Evolutionary conservation across 352 stramenopile species (phyloP).

Genomic region (Phytophthora cactorum): DNA sequence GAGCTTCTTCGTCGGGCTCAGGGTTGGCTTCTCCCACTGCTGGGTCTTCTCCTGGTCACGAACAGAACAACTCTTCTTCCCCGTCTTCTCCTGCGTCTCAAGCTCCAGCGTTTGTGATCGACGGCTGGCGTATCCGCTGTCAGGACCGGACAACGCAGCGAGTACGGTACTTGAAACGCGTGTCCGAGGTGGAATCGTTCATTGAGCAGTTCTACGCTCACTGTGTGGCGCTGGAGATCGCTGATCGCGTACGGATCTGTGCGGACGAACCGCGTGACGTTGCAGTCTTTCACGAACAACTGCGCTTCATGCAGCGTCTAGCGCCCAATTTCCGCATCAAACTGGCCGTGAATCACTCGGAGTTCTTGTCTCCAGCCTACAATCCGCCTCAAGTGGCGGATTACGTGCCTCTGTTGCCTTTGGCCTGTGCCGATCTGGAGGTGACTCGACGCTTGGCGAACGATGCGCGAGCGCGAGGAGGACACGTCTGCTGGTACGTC

Average conservation of each 20-base stretch:
- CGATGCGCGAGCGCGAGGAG: slow-evolving; percentile 62
- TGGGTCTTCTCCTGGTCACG: slow-evolving; percentile 16
- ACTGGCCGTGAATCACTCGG: slow-evolving; percentile 75
- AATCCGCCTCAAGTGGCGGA: slow-evolving; percentile 71
- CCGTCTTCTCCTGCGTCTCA: slow-evolving; percentile 23
- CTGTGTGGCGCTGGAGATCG: slow-evolving; percentile 58
- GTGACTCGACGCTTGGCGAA: slow-evolving; percentile 56
- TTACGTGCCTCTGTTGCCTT: slow-evolving; percentile 70
- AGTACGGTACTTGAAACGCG: slow-evolving; percentile 59
- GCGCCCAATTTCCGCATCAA: slow-evolving; percentile 77
- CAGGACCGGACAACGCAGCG: slow-evolving; percentile 57
- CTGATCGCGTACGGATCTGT: slow-evolving; percentile 72
- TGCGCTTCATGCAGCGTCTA: slow-evolving; percentile 65
- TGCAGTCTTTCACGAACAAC: slow-evolving; percentile 63
- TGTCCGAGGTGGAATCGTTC: slow-evolving; percentile 69
- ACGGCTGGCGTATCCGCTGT: slow-evolving; percentile 78
- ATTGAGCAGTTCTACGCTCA: slow-evolving; percentile 74
- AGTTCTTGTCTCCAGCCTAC: slow-evolving; percentile 64
- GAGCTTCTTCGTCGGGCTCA: slow-evolving; percentile 27
- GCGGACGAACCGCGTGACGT: slow-evolving; percentile 73
- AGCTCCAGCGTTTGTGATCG: slow-evolving; percentile 46
- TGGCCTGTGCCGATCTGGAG: slow-evolving; percentile 70
- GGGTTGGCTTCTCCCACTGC: slow-evolving; percentile 25
- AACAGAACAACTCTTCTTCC: slow-evolving; percentile 20
- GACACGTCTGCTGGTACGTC: slow-evolving; percentile 83